These are phyloP conservation scores for Talaromyces stipitatus DNA, from an alignment of 495 filamentous ascomycete genomes.

Conservation along the genomic window DNA sequence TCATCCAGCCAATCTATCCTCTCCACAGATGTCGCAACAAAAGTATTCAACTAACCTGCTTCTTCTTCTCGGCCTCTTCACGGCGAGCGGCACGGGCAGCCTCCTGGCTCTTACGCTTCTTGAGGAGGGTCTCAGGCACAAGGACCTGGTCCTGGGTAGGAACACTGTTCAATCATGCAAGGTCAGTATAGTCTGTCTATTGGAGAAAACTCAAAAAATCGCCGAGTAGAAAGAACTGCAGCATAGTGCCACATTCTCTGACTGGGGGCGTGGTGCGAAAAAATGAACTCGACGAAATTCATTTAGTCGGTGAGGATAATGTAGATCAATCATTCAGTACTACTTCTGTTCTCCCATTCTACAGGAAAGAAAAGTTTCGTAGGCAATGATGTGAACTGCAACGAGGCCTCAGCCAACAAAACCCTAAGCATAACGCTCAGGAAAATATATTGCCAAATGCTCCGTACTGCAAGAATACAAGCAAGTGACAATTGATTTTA, in stretches of 20 bases:
- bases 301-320: constrained; percentile 73
- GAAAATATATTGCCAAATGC: constrained; percentile 38
- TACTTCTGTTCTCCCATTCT: constrained; percentile 29
- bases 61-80: constrained; percentile 74
- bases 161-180: constrained; percentile 48
- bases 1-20: constrained; percentile 47
- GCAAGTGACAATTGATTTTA: constrained; percentile 62
- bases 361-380: constrained; percentile 14
- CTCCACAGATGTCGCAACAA: constrained; percentile 16
- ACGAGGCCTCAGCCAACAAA: constrained; percentile 65
- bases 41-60: constrained; percentile 62
- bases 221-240: constrained; percentile 85
- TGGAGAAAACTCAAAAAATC: constrained; percentile 54
- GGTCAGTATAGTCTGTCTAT: constrained; percentile 63
- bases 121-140: constrained; percentile 95
- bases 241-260: constrained; percentile 84
- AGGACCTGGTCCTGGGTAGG: constrained; percentile 88
- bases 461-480: constrained; percentile 9
- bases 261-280: constrained; percentile 40
- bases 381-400: neutral
- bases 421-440: constrained; percentile 61
- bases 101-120: constrained; percentile 99
- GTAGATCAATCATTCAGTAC: constrained; percentile 3
- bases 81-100: constrained; percentile 85
- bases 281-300: constrained; percentile 72